These are phyloP conservation scores for Pisolithus marmoratus DNA, from an alignment of 768 basidiomycete genomes.

Conservation along the genomic window DNA sequence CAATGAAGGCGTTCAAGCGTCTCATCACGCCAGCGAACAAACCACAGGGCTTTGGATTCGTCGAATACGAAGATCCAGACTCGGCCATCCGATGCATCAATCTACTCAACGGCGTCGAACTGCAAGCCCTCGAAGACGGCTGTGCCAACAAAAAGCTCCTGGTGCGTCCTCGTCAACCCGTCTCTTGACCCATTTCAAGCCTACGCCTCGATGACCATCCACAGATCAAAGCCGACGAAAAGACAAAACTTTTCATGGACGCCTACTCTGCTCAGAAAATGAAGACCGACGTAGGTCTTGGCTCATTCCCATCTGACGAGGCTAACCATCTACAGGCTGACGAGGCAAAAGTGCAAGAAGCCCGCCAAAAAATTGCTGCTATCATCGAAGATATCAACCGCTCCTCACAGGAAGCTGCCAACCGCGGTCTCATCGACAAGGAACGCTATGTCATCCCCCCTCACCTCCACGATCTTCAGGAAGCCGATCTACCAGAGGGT, in stretches of 20 bases:
- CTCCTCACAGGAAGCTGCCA: conserved; percentile 68
- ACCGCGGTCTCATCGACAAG: conserved; percentile 66
- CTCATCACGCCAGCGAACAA: conserved; percentile 89
- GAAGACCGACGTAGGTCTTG: conserved; percentile 65
- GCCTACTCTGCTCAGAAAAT: conserved; percentile 78
- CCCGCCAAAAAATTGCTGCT: conserved; percentile 58
- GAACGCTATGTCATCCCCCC: conserved; percentile 89
- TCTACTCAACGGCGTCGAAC: conserved; percentile 56
- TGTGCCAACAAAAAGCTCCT: conserved; percentile 61
- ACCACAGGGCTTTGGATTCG: conserved; percentile 96
- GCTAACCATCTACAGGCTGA: conserved; percentile 47
- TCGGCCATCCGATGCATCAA: conserved; percentile 73
- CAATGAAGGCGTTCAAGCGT: conserved; percentile 85
- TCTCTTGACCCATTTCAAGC: conserved; percentile 19
- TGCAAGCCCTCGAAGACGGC: conserved; percentile 58
- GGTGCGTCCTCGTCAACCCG: conserved; percentile 44
- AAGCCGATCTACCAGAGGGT: conserved; percentile 95
- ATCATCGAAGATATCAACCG: conserved; percentile 69
- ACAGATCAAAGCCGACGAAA: conserved; percentile 94
- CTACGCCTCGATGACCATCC: conserved; percentile 30
- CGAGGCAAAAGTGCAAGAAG: conserved; percentile 55
- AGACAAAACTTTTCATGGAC: conserved; percentile 84
- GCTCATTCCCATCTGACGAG: neutral
- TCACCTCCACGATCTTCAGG: conserved; percentile 95
- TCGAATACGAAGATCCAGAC: conserved; percentile 91